Base-by-base conservation (phyloP, 176 grass and related monocot genomes). In the Hsuehochloa calcarea region DNA sequence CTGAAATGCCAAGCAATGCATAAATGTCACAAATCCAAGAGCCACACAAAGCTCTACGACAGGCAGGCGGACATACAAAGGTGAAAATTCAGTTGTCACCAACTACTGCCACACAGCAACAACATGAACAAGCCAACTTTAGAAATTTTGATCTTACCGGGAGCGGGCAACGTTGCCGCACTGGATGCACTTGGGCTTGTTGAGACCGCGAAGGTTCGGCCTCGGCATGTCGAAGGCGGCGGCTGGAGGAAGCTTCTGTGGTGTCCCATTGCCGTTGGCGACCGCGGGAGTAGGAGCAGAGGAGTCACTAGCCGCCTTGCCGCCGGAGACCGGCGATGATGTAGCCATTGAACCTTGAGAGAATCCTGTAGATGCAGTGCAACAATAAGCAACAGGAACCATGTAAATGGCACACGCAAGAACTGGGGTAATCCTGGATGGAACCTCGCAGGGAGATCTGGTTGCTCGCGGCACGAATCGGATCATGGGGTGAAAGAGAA, bases 141-240 rank as follows among this genome's bases (percentile, higher is more conserved):
- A 27, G 10, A 20, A 47, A 26, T 31, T 9, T 5, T 6, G 6
- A n/a, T 26, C 6, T 77, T 90, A 99, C 96, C 96, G 88, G n/a
- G 96, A 99, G 41, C 96, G 96, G 49, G 93, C 96, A 41, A 99
- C 91, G 79, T 99, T 99, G 50, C 96, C 96, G 11, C 96, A 99
- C 66, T 96, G 89, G 70, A 96, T 93, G 72, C 96, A 99, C 83
- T 96, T 96, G 34, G 96, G 96, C 58, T 99, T 99, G 84, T 99
- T 99, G 6, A 96, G 90, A 3, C 96, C 96, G n/a, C 93, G 87
- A 6, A 94, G 91, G 67, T 86, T 99, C 6, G 88, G 88, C 78
- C 92, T 94, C 13, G 96, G 96, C 83, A 91, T 85, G 56, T 96
- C 93, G 84, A 94, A 92, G 3, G 81, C 81, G 10, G 81, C 26